Percentiles rank a stretch among this genome's conserved stretches.
These are phyloP conservation scores for Elongisporangium anandrum DNA, from an alignment of 352 stramenopile species.

Conservation along the genomic window DNA sequence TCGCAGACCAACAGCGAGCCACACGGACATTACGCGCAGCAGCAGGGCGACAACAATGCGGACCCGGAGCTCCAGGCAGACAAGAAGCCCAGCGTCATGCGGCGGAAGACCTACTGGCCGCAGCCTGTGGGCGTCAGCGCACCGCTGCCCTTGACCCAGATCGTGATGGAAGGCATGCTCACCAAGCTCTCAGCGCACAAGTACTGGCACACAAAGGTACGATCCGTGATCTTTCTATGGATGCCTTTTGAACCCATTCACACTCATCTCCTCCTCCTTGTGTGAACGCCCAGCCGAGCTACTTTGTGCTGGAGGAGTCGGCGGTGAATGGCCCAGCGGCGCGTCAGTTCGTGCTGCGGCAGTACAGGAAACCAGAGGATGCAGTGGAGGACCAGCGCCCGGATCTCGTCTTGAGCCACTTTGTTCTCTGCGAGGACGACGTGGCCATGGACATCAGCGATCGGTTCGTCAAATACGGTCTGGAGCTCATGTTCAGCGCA, in stretches of 20 bases:
- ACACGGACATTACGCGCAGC: background rate
- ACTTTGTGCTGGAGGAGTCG: constrained; percentile 53
- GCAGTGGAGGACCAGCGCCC: constrained; percentile 4
- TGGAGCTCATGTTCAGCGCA: constrained; percentile 42
- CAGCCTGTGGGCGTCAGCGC: background rate
- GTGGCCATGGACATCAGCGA: constrained; percentile 49
- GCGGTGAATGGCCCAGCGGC: constrained; percentile 1
- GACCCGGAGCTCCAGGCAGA: too few species aligned
- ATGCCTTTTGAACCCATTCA: background rate
- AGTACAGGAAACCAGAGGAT: constrained; percentile 43
- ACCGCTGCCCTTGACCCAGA: constrained; percentile 4
- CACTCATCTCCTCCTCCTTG: background rate
- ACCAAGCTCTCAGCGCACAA: constrained; percentile 47
- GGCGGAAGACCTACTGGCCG: constrained; percentile 4
- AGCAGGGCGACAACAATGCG: background rate
- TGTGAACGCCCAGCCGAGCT: constrained; percentile 18
- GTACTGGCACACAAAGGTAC: constrained; percentile 55
- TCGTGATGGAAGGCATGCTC: constrained; percentile 48
- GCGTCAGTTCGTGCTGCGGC: constrained; percentile 32
- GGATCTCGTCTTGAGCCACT: constrained; percentile 30
- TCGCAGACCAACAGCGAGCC: background rate
- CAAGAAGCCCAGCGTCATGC: background rate
- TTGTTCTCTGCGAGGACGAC: constrained; percentile 48
- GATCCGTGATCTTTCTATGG: background rate
- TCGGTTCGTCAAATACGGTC: constrained; percentile 32